Evolutionary conservation across 179 eudicot species (phyloP).

Genomic region (Heliamphora pulchella): DNA sequence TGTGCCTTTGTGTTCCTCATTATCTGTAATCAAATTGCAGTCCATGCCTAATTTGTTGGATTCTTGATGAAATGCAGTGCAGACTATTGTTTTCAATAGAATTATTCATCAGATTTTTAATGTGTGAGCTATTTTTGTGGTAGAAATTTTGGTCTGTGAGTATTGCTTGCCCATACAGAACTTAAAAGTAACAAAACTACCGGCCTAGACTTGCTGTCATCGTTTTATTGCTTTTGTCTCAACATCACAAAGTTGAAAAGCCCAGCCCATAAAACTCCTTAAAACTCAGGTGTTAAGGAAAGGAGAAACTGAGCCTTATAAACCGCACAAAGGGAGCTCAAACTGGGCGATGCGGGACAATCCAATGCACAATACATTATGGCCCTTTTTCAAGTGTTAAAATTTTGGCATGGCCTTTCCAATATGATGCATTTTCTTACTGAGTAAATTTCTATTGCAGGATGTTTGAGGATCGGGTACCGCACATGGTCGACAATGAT

Average conservation of each 20-base stretch:
- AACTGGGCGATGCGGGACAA: too few species aligned
- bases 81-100: background rate
- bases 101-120: background rate
- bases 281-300: too few species aligned
- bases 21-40: background rate
- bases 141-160: background rate
- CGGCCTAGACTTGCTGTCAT: background rate
- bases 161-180: background rate
- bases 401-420: constrained; percentile 12
- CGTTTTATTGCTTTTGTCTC: background rate
- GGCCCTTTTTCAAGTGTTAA: background rate
- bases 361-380: background rate
- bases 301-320: too few species aligned
- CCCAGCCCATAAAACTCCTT: too few species aligned
- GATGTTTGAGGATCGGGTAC: constrained; percentile 98
- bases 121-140: background rate
- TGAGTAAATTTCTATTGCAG: constrained; percentile 33
- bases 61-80: constrained; percentile 1
- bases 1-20: background rate
- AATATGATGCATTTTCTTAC: background rate
- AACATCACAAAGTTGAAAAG: background rate
- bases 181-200: background rate
- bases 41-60: background rate
- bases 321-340: too few species aligned
- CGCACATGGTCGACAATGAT: constrained; percentile 95